A percentile compares a stretch with the other conserved stretches of the same genome.
Conservation (phyloP, 2,329 filamentous ascomycete genomes). For the Leptosphaerulina australis region DNA sequence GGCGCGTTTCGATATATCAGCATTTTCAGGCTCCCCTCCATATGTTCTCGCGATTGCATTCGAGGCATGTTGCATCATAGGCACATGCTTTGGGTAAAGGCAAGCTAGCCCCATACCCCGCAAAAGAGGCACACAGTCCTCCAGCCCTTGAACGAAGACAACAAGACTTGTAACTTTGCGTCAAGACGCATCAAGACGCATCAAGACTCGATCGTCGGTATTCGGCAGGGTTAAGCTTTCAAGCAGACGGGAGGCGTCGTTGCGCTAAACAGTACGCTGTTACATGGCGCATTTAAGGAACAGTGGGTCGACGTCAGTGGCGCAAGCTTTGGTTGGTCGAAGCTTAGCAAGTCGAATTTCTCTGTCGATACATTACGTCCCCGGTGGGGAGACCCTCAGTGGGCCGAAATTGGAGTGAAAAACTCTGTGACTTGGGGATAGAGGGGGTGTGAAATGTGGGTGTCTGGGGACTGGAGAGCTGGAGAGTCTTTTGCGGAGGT, state of each 20-base stretch:
- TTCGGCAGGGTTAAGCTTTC: conserved; percentile 24
- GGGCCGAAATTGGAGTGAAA: conserved; percentile 18
- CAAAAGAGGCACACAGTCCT: background rate
- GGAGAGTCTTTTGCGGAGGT: conserved; percentile 26
- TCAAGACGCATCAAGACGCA: conserved; percentile 1
- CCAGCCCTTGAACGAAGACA: background rate
- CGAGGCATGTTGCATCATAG: background rate
- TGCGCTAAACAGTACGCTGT: conserved; percentile 23
- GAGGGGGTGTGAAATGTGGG: conserved; percentile 11
- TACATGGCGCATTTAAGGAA: conserved; percentile 26
- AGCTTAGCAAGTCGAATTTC: conserved; percentile 10
- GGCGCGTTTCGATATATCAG: background rate
- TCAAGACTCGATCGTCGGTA: conserved; percentile 12
- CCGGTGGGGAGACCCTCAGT: conserved; percentile 9
- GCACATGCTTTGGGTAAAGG: background rate
- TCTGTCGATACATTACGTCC: conserved; percentile 26
- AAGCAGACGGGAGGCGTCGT: conserved; percentile 21
- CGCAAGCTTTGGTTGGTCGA: conserved; percentile 20
- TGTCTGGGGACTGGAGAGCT: conserved; percentile 25
- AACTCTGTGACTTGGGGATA: conserved; percentile 13
- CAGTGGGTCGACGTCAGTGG: conserved; percentile 29
- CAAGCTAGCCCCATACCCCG: background rate
- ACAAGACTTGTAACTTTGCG: background rate
- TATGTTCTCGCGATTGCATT: background rate
- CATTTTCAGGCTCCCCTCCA: background rate